Base-by-base conservation (phyloP, 2,329 filamentous ascomycete species). In the Fusarium vanettenii region DNA sequence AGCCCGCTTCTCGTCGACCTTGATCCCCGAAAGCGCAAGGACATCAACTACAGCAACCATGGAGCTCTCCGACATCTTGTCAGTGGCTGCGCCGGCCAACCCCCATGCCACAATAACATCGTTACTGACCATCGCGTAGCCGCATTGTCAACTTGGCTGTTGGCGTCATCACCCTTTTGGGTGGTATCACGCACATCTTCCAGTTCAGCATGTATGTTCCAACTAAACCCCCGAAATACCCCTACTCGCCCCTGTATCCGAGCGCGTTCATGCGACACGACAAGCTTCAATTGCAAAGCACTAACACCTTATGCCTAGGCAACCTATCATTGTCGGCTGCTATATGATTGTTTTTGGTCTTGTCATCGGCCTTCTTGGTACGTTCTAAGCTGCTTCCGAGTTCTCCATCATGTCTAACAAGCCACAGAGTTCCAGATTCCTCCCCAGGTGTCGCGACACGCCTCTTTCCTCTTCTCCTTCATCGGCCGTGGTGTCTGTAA, bases 381-480 rank as follows among this genome's bases (percentile, higher is more conserved):
- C 1, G 64, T 66, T 48, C n/a, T 39, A 80, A 68, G 18, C 31
- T 62, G 31, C 50, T 14, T 27, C 67, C 43, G 50, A 66, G 29
- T 1, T 16, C 61, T 45, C 60, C 2, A 14, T 29, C 35, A 39
- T 41, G 27, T 52, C 79, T 82, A 72, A 83, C 75, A 64, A 39
- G 13, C 39, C 13, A 39, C 79, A 89, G 97, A 99, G 85, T 97
- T 98, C 87, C 93, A 98, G 85, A 96, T 98, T 79, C 96, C 97
- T 60, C 94, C 95, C 69, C 95, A 98, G 83, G 89, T 98, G 64
- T 93, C 95, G 68, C 93, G 95, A 86, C 98, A 98, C 87, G 96
- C 95, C 64, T 97, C 95, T 13, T 99, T 99, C 88, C 92, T 98
- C 85, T 98, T 98, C 88, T 97, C 94, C 67, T 98, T 99, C 89